Conservation (phyloP, 2,329 filamentous ascomycete species). For the Hansfordia pulvinata region DNA sequence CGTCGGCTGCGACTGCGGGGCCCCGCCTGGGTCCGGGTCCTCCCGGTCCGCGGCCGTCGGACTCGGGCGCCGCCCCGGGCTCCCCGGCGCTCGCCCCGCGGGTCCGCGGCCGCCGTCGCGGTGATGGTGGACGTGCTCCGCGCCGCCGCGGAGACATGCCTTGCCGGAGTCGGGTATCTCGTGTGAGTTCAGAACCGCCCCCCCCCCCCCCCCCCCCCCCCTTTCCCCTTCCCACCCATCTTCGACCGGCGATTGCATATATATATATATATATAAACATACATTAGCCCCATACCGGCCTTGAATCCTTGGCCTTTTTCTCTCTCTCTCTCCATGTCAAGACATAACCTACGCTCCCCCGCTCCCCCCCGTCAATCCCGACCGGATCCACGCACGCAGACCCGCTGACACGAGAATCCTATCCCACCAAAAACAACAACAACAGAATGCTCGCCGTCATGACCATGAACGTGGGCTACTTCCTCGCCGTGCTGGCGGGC, state of each 20-base stretch:
- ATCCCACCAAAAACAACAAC: slow-evolving; percentile 1
- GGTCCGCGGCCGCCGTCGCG: slow-evolving; percentile 70
- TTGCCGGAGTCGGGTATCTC: slow-evolving; percentile 69
- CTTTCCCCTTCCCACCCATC: too few relatives aligned
- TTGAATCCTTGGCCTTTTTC: too few relatives aligned
- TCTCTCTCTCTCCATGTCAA: slow-evolving; percentile 1
- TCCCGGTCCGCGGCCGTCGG: too few relatives aligned
- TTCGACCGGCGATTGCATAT: too few relatives aligned
- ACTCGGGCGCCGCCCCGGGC: too few relatives aligned
- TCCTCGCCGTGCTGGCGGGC: slow-evolving; percentile 57
- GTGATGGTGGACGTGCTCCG: slow-evolving; percentile 69
- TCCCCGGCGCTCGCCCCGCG: slow-evolving; percentile 15
- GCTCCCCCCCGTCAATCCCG: neutral
- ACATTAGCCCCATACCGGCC: too few relatives aligned
- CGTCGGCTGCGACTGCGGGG: too few relatives aligned
- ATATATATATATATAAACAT: too few relatives aligned
- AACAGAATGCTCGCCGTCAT: slow-evolving; percentile 81
- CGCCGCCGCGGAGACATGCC: slow-evolving; percentile 55
- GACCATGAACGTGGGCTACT: slow-evolving; percentile 73
- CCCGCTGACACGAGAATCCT: neutral
- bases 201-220: neutral
- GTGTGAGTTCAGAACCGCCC: slow-evolving; percentile 74
- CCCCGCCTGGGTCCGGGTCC: too few relatives aligned
- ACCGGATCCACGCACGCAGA: neutral
- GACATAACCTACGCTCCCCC: neutral